phyloP scores from a whole-genome alignment of 2,329 filamentous ascomycete species.

The Dendrostoma leiphaemia region DNA sequence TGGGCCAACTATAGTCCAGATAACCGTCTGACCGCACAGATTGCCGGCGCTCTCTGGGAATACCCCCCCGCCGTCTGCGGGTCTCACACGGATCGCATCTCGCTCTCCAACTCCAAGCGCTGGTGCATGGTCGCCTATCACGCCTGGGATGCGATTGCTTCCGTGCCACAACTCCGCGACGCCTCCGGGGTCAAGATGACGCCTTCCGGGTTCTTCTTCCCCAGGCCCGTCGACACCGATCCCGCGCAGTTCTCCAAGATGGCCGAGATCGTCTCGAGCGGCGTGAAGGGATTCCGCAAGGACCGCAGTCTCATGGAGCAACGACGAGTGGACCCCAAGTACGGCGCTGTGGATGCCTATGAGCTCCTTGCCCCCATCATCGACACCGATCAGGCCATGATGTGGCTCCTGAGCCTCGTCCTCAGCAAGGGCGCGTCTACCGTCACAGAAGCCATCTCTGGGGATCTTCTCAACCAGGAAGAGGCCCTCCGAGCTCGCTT shows the following conservation, averaged over 20 bases:
- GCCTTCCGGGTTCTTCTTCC: conserved; percentile 39
- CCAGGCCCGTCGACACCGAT: conserved; percentile 31
- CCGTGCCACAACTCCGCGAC: conserved; percentile 28
- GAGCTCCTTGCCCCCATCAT: conserved; percentile 43
- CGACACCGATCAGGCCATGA: conserved; percentile 43
- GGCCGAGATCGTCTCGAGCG: conserved; percentile 36
- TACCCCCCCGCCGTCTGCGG: conserved; percentile 44
- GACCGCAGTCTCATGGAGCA: conserved; percentile 35
- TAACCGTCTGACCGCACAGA: conserved; percentile 42
- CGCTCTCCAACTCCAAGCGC: conserved; percentile 36
- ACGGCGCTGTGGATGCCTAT: conserved; percentile 41
- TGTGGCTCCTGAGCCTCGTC: conserved; percentile 39
- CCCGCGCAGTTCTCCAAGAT: conserved; percentile 34
- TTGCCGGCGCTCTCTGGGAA: conserved; percentile 47
- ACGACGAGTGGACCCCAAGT: conserved; percentile 29
- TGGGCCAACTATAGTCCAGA: conserved; percentile 35
- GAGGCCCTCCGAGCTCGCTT: conserved; percentile 30
- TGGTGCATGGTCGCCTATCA: conserved; percentile 42
- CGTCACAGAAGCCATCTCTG: conserved; percentile 35
- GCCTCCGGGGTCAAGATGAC: conserved; percentile 37
- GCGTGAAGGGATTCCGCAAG: conserved; percentile 36
- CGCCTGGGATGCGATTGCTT: conserved; percentile 38
- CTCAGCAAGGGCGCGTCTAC: conserved; percentile 37
- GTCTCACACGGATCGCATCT: conserved; percentile 38
- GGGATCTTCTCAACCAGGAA: conserved; percentile 35